Percentiles rank a stretch among this genome's conserved stretches.
Evolutionary conservation across 345 rosid species (phyloP).

Genomic region (Reutealis trisperma): DNA sequence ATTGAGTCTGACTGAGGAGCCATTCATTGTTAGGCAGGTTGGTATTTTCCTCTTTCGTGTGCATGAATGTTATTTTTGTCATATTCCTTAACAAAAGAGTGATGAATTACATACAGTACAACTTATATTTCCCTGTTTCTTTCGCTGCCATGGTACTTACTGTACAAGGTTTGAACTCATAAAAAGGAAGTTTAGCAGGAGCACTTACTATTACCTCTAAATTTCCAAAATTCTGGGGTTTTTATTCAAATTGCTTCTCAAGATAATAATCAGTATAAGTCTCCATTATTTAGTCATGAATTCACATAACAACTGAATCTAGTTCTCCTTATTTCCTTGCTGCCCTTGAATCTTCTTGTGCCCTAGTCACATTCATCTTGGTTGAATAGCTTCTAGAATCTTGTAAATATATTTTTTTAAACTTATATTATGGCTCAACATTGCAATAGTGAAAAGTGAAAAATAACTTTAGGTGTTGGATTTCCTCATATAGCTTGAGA

Average conservation of each 20-base stretch:
- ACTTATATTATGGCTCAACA: no score
- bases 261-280: no score
- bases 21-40: constrained; percentile 95
- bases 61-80: background rate
- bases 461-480: background rate
- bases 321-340: no score
- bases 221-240: background rate
- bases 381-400: background rate
- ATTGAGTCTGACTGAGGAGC: constrained; percentile 74
- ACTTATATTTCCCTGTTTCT: background rate
- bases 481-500: background rate
- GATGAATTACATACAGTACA: background rate
- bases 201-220: background rate
- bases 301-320: no score
- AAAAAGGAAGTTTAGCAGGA: background rate
- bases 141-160: background rate
- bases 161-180: background rate
- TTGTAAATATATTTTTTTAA: background rate
- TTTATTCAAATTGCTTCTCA: background rate
- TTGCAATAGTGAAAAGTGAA: background rate
- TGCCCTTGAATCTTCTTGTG: background rate
- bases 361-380: background rate
- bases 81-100: background rate
- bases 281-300: background rate
- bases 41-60: constrained; percentile 24